These are phyloP conservation scores for Heliamphora exappendiculata DNA, from an alignment of 148 eudicot genomes.

Conservation along the genomic window DNA sequence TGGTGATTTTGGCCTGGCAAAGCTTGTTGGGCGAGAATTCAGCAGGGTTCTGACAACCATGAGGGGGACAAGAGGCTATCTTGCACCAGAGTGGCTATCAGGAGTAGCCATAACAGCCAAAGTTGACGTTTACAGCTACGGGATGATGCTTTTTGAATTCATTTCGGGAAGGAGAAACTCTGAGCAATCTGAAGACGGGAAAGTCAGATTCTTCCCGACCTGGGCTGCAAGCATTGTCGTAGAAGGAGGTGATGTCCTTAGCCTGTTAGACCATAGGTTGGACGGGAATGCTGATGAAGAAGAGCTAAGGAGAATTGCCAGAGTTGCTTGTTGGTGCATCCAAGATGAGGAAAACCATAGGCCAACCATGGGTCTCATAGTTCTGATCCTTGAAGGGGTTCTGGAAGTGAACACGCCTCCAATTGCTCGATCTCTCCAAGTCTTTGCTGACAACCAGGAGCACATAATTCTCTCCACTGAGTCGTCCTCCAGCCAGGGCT, in stretches of 20 bases:
- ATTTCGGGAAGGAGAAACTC: conserved; percentile 50
- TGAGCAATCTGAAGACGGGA: conserved; percentile 30
- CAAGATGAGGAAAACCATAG: conserved; percentile 56
- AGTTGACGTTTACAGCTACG: conserved; percentile 64
- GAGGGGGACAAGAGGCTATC: conserved; percentile 42
- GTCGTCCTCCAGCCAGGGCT: conserved; percentile 43
- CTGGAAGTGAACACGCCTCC: conserved; percentile 62
- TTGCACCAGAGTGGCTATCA: conserved; percentile 70
- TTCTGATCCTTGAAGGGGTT: conserved; percentile 65
- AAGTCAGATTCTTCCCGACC: conserved; percentile 41
- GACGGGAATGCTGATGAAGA: conserved; percentile 31
- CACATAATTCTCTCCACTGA: conserved; percentile 47
- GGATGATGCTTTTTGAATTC: conserved; percentile 59
- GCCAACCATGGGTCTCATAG: conserved; percentile 68
- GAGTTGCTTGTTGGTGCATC: conserved; percentile 69
- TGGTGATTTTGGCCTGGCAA: conserved; percentile 40
- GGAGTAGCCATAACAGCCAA: conserved; percentile 55
- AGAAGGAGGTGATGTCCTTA: conserved; percentile 39
- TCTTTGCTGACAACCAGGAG: conserved; percentile 34
- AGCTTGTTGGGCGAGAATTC: conserved; percentile 35
- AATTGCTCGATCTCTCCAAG: conserved; percentile 40
- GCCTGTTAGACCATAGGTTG: conserved; percentile 40
- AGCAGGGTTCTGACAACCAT: conserved; percentile 34
- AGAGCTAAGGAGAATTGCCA: conserved; percentile 42
- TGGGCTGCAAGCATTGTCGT: conserved; percentile 36